Percentiles rank a stretch among this genome's conserved stretches.
Conservation (phyloP, 352 stramenopile species). For the Pythium vanterpoolii region DNA sequence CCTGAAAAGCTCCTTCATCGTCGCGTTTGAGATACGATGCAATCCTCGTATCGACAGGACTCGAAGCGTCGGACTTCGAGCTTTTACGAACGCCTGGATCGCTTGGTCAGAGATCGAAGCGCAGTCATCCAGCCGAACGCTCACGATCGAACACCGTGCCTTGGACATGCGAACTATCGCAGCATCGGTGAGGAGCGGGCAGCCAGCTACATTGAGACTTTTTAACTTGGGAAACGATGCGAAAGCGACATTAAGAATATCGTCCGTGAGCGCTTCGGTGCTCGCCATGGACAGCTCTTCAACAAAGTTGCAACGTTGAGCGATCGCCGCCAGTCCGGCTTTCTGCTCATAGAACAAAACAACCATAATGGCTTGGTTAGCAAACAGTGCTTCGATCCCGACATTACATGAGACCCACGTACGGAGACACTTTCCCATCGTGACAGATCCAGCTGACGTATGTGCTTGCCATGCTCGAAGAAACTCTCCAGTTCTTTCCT, state of each 20-base stretch:
- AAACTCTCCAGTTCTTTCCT: slow-evolving; percentile 34
- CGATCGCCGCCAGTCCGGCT: slow-evolving; percentile 30
- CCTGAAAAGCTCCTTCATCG: slow-evolving; percentile 48
- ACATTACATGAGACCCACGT: neutral
- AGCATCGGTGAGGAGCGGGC: slow-evolving; percentile 52
- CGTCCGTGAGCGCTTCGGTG: slow-evolving; percentile 52
- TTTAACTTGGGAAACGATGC: slow-evolving; percentile 35
- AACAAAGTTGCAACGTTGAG: slow-evolving; percentile 18
- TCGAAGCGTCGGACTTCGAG: slow-evolving; percentile 28
- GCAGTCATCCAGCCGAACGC: slow-evolving; percentile 48
- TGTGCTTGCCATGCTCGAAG: slow-evolving; percentile 33
- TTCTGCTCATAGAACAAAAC: slow-evolving; percentile 42
- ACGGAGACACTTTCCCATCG: slow-evolving; percentile 20
- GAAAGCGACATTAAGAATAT: slow-evolving; percentile 37
- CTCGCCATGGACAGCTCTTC: slow-evolving; percentile 36
- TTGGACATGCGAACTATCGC: slow-evolving; percentile 43
- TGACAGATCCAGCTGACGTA: slow-evolving; percentile 39
- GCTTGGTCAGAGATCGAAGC: slow-evolving; percentile 35
- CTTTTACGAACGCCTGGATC: slow-evolving; percentile 37
- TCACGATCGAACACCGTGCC: slow-evolving; percentile 29
- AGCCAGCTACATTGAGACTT: slow-evolving; percentile 45
- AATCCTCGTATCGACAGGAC: slow-evolving; percentile 43
- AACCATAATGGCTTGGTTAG: no score
- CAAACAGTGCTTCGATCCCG: no score
- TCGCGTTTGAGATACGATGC: slow-evolving; percentile 31